Percentiles rank a stretch among this genome's conserved stretches.
These are phyloP conservation scores for Staphylotrichum longicolle DNA, from an alignment of 495 filamentous ascomycete species.

Conservation along the genomic window DNA sequence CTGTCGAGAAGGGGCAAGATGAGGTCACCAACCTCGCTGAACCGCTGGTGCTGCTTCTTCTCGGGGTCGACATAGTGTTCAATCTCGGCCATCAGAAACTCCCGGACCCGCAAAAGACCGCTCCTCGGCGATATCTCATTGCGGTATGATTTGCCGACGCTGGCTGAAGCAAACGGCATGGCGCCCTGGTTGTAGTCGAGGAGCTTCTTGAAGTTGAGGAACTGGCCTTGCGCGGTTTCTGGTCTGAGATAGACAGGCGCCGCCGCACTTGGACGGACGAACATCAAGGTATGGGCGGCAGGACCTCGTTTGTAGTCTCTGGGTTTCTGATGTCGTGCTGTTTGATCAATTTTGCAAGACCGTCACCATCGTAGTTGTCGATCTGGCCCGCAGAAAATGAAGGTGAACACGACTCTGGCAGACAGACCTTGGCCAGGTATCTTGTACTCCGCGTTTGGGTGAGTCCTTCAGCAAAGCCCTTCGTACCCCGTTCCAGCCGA, in stretches of 20 bases:
- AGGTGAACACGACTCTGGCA: not conserved
- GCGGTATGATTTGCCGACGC: not conserved
- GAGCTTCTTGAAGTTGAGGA: slow-evolving; percentile 9
- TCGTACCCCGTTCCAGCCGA: slow-evolving; percentile 43
- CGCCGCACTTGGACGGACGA: not conserved
- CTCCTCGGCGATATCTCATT: slow-evolving; percentile 4
- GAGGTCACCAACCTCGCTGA: not conserved
- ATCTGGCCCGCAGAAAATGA: slow-evolving; percentile 36
- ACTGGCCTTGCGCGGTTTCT: slow-evolving; percentile 2
- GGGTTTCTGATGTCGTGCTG: slow-evolving; percentile 5
- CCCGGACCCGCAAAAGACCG: not conserved
- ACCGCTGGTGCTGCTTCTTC: slow-evolving; percentile 1
- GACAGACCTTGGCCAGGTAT: slow-evolving; percentile 58
- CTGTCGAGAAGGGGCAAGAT: slow-evolving; percentile 49
- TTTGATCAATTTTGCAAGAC: not conserved
- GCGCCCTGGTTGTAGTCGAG: slow-evolving; percentile 9
- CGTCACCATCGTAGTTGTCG: slow-evolving; percentile 65
- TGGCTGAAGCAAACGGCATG: slow-evolving; percentile 9
- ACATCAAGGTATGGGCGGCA: slow-evolving; percentile 4
- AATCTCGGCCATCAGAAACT: slow-evolving; percentile 7
- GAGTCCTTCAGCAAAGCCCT: slow-evolving; percentile 43
- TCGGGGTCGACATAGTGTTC: slow-evolving; percentile 7
- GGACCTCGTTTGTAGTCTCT: slow-evolving; percentile 5
- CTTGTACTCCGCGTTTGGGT: slow-evolving; percentile 71
- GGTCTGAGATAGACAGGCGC: slow-evolving; percentile 1